These are phyloP conservation scores for Extremus antarcticus DNA, from an alignment of 495 filamentous ascomycete genomes.

Conservation along the genomic window DNA sequence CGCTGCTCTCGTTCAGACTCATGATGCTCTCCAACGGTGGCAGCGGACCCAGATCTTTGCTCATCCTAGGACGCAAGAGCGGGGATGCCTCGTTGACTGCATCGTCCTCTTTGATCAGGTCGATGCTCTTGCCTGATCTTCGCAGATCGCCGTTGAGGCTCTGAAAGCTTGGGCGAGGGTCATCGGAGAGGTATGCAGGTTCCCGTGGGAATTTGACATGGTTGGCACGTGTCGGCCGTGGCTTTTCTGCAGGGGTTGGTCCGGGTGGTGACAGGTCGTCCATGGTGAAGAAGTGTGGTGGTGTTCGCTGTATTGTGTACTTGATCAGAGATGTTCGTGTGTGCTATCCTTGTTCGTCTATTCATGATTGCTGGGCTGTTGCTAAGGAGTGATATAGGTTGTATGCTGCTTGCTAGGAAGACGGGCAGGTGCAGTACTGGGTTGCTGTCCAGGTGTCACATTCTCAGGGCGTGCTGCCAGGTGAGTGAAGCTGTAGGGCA, in stretches of 20 bases:
- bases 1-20: conserved; percentile 24
- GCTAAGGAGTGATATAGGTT: not conserved
- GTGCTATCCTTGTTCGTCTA: not conserved
- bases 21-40: conserved; percentile 13
- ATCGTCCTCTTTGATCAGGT: conserved; percentile 8
- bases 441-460: not conserved
- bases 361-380: not conserved
- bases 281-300: not conserved
- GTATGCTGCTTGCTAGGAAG: not conserved
- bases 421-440: not conserved
- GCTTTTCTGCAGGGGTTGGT: not conserved
- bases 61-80: conserved; percentile 36
- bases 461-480: not conserved
- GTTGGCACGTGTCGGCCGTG: not conserved
- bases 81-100: conserved; percentile 48
- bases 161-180: not conserved
- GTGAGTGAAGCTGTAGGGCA: not conserved
- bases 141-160: not conserved
- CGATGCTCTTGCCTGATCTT: conserved; percentile 9
- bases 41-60: conserved; percentile 28
- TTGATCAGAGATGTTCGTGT: not conserved
- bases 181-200: not conserved
- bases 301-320: not conserved
- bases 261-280: too few relatives aligned
- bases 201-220: not conserved